phyloP scores from a whole-genome alignment of 768 basidiomycete species.

The Termitomyces sp. region DNA sequence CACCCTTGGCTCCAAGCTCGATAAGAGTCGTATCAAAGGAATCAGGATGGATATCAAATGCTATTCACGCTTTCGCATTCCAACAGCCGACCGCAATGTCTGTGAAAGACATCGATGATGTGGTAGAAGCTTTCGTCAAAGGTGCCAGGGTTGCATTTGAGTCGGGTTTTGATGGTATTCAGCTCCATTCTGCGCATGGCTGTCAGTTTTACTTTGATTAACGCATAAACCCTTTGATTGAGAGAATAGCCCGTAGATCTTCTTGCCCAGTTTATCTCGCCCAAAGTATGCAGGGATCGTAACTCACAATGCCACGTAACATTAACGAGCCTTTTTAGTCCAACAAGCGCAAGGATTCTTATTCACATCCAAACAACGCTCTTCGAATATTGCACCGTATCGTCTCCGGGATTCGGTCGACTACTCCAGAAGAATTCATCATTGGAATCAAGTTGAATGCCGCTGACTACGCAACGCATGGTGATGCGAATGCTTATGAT shows the following conservation, averaged over 20 bases:
- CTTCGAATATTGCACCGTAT: slow-evolving; percentile 61
- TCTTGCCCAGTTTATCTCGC: slow-evolving; percentile 73
- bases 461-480: slow-evolving; percentile 58
- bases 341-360: slow-evolving; percentile 61
- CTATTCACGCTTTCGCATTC: slow-evolving; percentile 51
- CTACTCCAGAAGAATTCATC: slow-evolving; percentile 56
- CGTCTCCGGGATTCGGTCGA: slow-evolving; percentile 49
- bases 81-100: slow-evolving; percentile 64
- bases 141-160: slow-evolving; percentile 63
- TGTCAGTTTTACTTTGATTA: slow-evolving; percentile 47
- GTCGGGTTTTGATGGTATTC: slow-evolving; percentile 82
- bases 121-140: slow-evolving; percentile 60
- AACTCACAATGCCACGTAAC: not conserved
- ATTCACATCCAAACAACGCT: slow-evolving; percentile 38
- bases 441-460: slow-evolving; percentile 81
- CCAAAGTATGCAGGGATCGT: slow-evolving; percentile 39
- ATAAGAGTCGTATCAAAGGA: slow-evolving; percentile 40
- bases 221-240: not conserved
- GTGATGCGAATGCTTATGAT: slow-evolving; percentile 24
- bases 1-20: slow-evolving; percentile 72
- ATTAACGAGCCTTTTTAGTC: slow-evolving; percentile 11
- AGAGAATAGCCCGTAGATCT: slow-evolving; percentile 47
- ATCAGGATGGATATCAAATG: slow-evolving; percentile 27
- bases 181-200: slow-evolving; percentile 84
- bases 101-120: slow-evolving; percentile 52